phyloP scores from a whole-genome alignment of 768 basidiomycete genomes.

The Saitozyma sp. region DNA sequence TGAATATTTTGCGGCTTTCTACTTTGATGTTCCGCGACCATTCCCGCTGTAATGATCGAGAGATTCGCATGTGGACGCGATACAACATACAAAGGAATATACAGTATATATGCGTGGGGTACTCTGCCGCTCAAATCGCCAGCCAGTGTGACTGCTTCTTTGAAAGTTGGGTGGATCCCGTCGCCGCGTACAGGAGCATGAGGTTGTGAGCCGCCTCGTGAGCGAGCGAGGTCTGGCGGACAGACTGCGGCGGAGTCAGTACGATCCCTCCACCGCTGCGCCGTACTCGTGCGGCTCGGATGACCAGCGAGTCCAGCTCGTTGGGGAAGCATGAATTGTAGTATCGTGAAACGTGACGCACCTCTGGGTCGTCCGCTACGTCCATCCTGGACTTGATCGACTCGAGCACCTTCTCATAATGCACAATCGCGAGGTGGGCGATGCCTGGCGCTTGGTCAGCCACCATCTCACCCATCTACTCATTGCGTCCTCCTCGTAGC shows the following conservation, averaged over 20 bases:
- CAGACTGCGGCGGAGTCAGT: conserved; percentile 14
- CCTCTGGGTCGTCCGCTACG: conserved; percentile 41
- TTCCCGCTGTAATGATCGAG: no score
- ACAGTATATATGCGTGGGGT: no score
- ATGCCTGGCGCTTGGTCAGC: conserved; percentile 60
- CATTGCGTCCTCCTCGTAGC: neutral
- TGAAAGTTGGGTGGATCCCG: conserved; percentile 71
- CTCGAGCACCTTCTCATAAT: conserved; percentile 76
- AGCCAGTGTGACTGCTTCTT: conserved; percentile 77
- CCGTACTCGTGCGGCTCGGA: neutral
- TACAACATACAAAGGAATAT: no score
- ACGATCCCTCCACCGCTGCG: neutral
- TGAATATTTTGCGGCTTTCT: no score
- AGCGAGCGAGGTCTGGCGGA: conserved; percentile 61
- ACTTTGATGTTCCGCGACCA: no score
- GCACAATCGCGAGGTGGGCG: conserved; percentile 74
- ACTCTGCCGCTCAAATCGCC: conserved; percentile 57
- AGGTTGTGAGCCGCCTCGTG: conserved; percentile 86
- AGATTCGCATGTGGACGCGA: no score
- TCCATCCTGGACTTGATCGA: conserved; percentile 59
- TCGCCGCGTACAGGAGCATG: conserved; percentile 74
- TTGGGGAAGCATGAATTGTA: no score
- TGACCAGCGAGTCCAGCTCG: no score
- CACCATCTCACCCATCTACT: neutral
- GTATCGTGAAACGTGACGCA: conserved; percentile 29